Percentiles rank a stretch among this genome's conserved stretches.
phyloP scores from a whole-genome alignment of 805 yeast species.

The Hanseniaspora jakobsenii region DNA sequence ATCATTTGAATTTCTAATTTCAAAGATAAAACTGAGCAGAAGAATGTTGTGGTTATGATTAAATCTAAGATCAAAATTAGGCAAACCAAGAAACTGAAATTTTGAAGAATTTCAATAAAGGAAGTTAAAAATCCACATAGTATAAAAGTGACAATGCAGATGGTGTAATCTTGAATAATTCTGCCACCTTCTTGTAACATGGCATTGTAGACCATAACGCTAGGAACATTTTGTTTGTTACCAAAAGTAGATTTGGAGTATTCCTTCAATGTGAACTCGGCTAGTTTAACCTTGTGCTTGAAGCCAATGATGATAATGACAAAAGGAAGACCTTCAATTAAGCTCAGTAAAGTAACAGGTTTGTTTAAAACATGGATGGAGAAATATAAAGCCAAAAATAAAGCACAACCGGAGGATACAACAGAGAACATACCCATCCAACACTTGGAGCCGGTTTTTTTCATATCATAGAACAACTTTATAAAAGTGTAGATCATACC shows the following conservation, averaged over 20 bases:
- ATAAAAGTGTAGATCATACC: constrained; percentile 80
- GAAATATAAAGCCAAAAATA: constrained; percentile 62
- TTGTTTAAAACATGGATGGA: constrained; percentile 45
- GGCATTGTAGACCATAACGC: constrained; percentile 27
- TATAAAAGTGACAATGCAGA: constrained; percentile 58
- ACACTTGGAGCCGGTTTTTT: constrained; percentile 63
- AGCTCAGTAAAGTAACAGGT: constrained; percentile 56
- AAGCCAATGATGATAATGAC: constrained; percentile 86
- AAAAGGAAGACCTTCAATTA: constrained; percentile 88
- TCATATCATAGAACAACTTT: constrained; percentile 66
- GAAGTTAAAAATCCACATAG: constrained; percentile 54
- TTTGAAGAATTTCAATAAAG: constrained; percentile 59
- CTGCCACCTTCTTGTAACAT: constrained; percentile 30
- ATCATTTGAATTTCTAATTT: constrained; percentile 82
- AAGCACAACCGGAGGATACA: constrained; percentile 68
- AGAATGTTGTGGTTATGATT: constrained; percentile 65
- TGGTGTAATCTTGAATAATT: constrained; percentile 56
- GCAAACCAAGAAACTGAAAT: constrained; percentile 66
- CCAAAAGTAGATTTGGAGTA: constrained; percentile 28
- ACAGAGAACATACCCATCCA: constrained; percentile 78
- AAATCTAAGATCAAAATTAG: constrained; percentile 61
- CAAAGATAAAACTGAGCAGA: constrained; percentile 68
- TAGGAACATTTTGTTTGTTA: constrained; percentile 21
- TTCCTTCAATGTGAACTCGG: constrained; percentile 42
- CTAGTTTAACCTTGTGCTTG: constrained; percentile 66